Evolutionary conservation across 768 basidiomycete genomes (phyloP), one percentile per base, ranked within the genome.

Genomic region (Porphyrellus cyaneotinctus): DNA sequence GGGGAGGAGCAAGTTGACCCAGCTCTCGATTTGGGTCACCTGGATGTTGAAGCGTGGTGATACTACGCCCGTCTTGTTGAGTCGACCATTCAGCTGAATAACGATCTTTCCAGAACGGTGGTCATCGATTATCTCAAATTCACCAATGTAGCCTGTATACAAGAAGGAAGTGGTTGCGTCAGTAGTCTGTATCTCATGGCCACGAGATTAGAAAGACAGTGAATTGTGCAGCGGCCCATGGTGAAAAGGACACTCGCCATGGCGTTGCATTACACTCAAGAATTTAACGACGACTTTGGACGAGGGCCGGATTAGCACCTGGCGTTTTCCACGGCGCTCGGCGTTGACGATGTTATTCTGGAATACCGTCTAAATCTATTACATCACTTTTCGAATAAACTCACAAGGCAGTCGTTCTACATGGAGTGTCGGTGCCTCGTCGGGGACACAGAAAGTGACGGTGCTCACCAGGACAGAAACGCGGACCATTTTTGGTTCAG

Each of bases 51-150:
- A 98, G 49, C 97, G 89, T 39, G 95, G 95, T n/a, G 95, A 97
- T 75, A 97, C 97, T 69, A 99, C 95, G 63, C 95, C 97, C n/a
- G 87, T 88, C 79, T 99, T 99, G 83, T 99, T 99, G 64, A 99
- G 83, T 56, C 93, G 90, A 42, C 97, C 97, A 68, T 97, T 99
- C 52, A 99, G 85, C 76, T 99, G 95, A 64, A 98, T 83, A 65
- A 99, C 95, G 60, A 99, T 92, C 77, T 98, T 99, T 65, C 93
- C 93, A 8, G 92, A 86, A 55, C 95, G 94, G 74, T 98, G 97
- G 78, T 99, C 97, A 66, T 99, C 97, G 70, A 97, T 87, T 74
- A 97, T 91, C 73, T 97, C 95, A 67, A 97, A 97, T 78, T 97
- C 94, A 64, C 93, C 93, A 58, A 99, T 95, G 80, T 98, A 97